Conservation (phyloP, 176 grass and related monocot species). For the Microstegium vimineum region DNA sequence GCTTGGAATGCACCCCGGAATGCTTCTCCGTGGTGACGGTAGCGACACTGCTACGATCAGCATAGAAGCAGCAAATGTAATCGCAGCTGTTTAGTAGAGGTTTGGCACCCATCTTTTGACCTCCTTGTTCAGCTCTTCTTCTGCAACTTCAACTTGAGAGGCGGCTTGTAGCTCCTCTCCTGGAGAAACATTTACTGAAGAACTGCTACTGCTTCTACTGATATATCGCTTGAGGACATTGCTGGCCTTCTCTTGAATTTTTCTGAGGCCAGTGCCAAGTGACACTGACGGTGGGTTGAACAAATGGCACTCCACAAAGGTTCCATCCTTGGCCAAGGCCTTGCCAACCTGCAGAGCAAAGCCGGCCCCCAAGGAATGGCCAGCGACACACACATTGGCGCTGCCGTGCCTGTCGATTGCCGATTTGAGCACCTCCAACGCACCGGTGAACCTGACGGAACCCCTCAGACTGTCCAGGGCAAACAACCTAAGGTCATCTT, state of each 20-base stretch:
- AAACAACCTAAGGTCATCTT: constrained; percentile 78
- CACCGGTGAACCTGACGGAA: constrained; percentile 68
- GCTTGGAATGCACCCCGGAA: constrained; percentile 25
- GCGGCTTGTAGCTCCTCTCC: neutral
- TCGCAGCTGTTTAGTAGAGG: constrained; percentile 71
- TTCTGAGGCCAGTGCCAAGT: constrained; percentile 46
- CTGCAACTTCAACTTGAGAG: constrained; percentile 14
- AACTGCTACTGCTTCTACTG: neutral
- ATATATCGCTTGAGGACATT: constrained; percentile 36
- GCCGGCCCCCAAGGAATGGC: constrained; percentile 69
- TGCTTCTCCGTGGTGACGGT: constrained; percentile 36
- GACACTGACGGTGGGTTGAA: constrained; percentile 92
- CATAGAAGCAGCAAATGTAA: constrained; percentile 84
- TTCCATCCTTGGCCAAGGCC: constrained; percentile 55
- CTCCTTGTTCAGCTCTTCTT: constrained; percentile 51
- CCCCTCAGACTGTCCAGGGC: constrained; percentile 65
- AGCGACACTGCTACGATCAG: constrained; percentile 27
- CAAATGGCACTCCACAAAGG: constrained; percentile 74
- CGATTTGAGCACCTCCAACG: constrained; percentile 50
- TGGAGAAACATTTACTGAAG: constrained; percentile 8
- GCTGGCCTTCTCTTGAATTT: constrained; percentile 48
- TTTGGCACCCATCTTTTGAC: constrained; percentile 79
- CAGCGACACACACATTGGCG: constrained; percentile 61
- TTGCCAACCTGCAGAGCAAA: constrained; percentile 79
- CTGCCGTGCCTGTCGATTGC: constrained; percentile 50